phyloP scores from a whole-genome alignment of 768 basidiomycete genomes.

The Kwoniella heveanensis region DNA sequence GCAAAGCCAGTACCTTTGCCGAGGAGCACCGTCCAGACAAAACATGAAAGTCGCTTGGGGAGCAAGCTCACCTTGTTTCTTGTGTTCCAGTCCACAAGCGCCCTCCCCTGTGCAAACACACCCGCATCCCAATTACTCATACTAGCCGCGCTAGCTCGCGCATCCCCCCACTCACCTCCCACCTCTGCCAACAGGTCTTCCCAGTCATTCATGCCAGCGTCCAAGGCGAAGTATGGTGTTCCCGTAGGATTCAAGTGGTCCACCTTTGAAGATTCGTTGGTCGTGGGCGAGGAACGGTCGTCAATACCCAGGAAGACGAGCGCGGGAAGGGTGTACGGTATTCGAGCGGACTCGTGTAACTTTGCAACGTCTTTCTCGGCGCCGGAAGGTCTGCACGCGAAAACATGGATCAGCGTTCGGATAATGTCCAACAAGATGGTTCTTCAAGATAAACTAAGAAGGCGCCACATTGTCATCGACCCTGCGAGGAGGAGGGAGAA shows the following conservation, averaged over 20 bases:
- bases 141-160: slow-evolving; percentile 47
- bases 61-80: slow-evolving; percentile 69
- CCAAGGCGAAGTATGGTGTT: slow-evolving; percentile 82
- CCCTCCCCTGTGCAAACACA: slow-evolving; percentile 75
- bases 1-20: too few species aligned
- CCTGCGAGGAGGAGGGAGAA: too few species aligned
- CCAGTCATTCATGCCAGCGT: slow-evolving; percentile 61
- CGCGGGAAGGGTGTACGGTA: slow-evolving; percentile 33
- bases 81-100: slow-evolving; percentile 89
- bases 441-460: too few species aligned
- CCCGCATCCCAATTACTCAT: slow-evolving; percentile 70
- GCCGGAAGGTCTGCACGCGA: not conserved
- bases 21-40: too few species aligned
- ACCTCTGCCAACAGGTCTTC: slow-evolving; percentile 44
- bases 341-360: slow-evolving; percentile 56
- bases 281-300: slow-evolving; percentile 37
- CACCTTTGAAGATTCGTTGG: slow-evolving; percentile 63
- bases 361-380: slow-evolving; percentile 49
- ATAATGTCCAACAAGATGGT: too few species aligned
- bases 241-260: slow-evolving; percentile 70
- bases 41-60: too few species aligned
- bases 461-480: too few species aligned
- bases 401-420: too few species aligned
- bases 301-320: slow-evolving; percentile 55
- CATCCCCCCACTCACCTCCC: slow-evolving; percentile 58